Evolutionary conservation across 768 basidiomycete species (phyloP), one percentile per base, ranked within the genome.

Genomic region (Myochromella boudieri): DNA sequence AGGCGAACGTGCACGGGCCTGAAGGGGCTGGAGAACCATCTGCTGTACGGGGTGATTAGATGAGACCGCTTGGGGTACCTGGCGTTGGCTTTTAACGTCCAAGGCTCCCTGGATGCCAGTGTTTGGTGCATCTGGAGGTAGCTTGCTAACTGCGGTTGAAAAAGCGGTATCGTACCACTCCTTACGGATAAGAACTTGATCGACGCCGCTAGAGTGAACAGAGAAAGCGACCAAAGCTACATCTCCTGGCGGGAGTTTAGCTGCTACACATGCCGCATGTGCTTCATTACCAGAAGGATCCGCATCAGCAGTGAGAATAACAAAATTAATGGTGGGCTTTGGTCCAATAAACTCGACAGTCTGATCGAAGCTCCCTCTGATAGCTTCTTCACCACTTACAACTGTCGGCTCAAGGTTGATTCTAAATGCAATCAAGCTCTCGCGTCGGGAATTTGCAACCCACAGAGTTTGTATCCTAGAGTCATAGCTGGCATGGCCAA

Each of bases 161-260:
- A 88, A 65, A 0, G 88, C 89, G n/a, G 70, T 59, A 52, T 91
- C 87, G 55, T 80, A 90, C 87, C 88, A 90, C 59, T 93, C 91
- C 64, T 81, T 87, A 53, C 87, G 81, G 55, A 93, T 85, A 42
- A 93, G 77, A 22, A 93, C 81, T 60, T 93, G 91, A 60, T 93
- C 91, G 11, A 93, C 91, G 28, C 91, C 91, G n/a, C 78, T 81
- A 14, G 87, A 84, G 60, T 92, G 91, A n/a, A 93, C 89, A 2
- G 87, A 88, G 68, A 91, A 93, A 24, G 87, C 89, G 4, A 91
- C 87, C 41, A 93, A 73, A 20, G 89, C 87, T 28, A 91, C 70
- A 53, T 91, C 85, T 31, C 86, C 85, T 1, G 84, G 81, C 5
- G 77, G 73, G 4, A 91, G 74, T 58, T 91, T 91, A 2, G 89